Evolutionary conservation across 2,329 filamentous ascomycete genomes (phyloP).

Genomic region (Botrytis medusae): DNA sequence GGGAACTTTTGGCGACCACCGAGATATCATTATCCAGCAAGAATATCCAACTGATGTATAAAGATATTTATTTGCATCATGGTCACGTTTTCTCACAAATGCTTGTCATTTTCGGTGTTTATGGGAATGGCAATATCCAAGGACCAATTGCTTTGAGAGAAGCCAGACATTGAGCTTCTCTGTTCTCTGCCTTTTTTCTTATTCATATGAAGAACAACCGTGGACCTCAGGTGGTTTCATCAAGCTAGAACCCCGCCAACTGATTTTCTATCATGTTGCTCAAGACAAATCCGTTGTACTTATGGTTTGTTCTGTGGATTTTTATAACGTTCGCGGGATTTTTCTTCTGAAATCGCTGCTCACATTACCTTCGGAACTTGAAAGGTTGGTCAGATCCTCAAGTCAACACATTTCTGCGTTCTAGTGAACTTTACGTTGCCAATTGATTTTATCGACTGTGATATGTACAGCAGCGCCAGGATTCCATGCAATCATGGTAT

Average conservation of each 20-base stretch:
- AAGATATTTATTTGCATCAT: background rate
- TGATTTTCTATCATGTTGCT: background rate
- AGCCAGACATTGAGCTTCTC: background rate
- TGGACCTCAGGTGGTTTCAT: background rate
- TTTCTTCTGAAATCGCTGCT: background rate
- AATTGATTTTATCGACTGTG: background rate
- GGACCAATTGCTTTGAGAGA: background rate
- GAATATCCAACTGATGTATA: constrained; percentile 17
- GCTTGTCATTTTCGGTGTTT: background rate
- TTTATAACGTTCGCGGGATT: too few species aligned
- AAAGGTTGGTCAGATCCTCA: background rate
- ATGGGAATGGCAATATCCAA: background rate
- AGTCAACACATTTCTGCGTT: background rate
- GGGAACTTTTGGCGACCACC: constrained; percentile 23
- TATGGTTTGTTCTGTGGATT: background rate
- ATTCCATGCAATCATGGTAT: background rate
- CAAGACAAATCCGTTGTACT: background rate
- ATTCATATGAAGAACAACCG: background rate
- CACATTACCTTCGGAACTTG: background rate
- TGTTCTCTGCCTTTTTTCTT: background rate
- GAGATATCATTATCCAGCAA: constrained; percentile 20
- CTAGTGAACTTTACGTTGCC: background rate
- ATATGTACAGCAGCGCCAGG: background rate
- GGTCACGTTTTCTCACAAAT: background rate
- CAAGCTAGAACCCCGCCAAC: background rate